Evolutionary conservation across 2,329 filamentous ascomycete species (phyloP).

Genomic region (Fusarium napiforme): DNA sequence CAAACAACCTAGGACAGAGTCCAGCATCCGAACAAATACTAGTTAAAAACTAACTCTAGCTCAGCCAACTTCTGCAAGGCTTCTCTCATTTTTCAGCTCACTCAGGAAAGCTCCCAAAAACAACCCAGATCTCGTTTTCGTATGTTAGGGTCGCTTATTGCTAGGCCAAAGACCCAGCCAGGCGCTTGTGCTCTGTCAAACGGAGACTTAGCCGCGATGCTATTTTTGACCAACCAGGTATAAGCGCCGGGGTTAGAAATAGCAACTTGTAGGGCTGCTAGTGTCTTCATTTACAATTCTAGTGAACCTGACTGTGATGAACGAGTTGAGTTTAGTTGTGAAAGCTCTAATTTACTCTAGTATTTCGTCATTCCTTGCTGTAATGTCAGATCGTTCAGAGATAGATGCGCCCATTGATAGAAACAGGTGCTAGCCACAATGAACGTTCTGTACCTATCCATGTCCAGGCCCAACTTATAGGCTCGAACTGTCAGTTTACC

Average conservation of each 20-base stretch:
- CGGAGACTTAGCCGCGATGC: constrained; percentile 33
- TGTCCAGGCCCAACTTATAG: not conserved
- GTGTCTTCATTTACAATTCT: not conserved
- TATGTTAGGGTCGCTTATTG: constrained; percentile 20
- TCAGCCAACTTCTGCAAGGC: not conserved
- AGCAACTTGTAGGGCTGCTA: not conserved
- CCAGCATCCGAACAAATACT: not conserved
- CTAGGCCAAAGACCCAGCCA: not conserved
- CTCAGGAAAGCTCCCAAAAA: not conserved
- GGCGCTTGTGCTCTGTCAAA: not conserved
- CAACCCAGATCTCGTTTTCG: not conserved
- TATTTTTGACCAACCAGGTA: constrained; percentile 33
- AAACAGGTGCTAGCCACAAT: not conserved
- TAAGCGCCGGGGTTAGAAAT: not conserved
- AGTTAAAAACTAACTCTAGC: not conserved
- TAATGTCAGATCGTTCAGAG: not conserved
- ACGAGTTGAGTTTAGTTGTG: not conserved
- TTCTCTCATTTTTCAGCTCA: not conserved
- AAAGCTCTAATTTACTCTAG: not conserved
- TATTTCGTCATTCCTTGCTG: not conserved
- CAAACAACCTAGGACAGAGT: not conserved
- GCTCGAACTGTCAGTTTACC: not conserved
- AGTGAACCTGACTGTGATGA: not conserved
- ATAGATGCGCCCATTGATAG: not conserved
- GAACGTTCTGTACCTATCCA: not conserved